phyloP scores from a whole-genome alignment of 331 rosid species.

The Erythrophleum ivorense region DNA sequence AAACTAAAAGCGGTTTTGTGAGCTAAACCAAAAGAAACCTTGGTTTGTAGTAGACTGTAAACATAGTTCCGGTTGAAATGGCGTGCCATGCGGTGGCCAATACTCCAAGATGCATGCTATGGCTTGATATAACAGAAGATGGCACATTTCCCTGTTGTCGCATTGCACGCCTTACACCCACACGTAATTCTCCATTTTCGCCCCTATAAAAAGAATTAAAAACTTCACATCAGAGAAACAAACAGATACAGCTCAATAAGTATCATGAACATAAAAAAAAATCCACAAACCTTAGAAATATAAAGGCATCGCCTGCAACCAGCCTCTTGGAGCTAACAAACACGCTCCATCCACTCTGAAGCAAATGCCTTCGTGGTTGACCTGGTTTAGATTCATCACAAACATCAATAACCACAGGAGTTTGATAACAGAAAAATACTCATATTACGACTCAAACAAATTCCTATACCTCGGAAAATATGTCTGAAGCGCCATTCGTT shows the following conservation, averaged over 20 bases:
- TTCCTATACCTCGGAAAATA: slow-evolving; percentile 94
- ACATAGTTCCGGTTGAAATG: slow-evolving; percentile 74
- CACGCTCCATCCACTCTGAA: too few relatives aligned
- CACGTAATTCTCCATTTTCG: slow-evolving; percentile 92
- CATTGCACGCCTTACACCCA: slow-evolving; percentile 96
- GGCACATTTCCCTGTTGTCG: slow-evolving; percentile 91
- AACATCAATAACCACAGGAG: not conserved
- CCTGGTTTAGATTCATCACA: slow-evolving; percentile 55
- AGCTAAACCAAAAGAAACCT: slow-evolving; percentile 63
- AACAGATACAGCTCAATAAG: too few relatives aligned
- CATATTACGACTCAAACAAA: too few relatives aligned
- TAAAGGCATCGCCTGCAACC: slow-evolving; percentile 97
- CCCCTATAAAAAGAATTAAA: slow-evolving; percentile 58
- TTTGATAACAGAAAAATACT: not conserved
- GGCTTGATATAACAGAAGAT: too few relatives aligned
- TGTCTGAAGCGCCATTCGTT: slow-evolving; percentile 92
- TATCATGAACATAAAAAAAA: too few relatives aligned
- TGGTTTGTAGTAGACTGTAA: slow-evolving; percentile 93
- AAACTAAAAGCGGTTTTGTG: too few relatives aligned
- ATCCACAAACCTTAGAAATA: slow-evolving; percentile 80
- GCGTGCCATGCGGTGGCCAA: slow-evolving; percentile 99
- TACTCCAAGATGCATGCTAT: too few relatives aligned
- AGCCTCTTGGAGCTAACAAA: too few relatives aligned
- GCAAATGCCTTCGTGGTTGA: slow-evolving; percentile 91
- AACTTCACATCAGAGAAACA: not conserved